A percentile compares a stretch with the other conserved stretches of the same genome.
Evolutionary conservation across 371 early-diverging fungal species (phyloP).

Genomic region (Basidiobolus meristosporus): DNA sequence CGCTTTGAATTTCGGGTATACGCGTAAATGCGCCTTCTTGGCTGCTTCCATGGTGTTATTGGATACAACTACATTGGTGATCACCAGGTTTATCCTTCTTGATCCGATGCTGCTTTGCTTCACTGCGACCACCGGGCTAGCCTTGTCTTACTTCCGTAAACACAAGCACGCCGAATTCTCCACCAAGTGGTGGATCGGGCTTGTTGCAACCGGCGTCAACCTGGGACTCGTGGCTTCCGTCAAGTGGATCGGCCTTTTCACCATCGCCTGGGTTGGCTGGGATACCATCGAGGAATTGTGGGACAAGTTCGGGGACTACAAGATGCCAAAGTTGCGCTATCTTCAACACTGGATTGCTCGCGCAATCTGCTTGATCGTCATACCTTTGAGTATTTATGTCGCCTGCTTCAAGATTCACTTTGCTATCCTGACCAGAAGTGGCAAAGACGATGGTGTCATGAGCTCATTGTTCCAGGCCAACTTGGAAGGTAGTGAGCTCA

Average conservation of each 20-base stretch:
- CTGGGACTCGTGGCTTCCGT: slow-evolving; percentile 87
- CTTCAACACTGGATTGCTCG: slow-evolving; percentile 62
- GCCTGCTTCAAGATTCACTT: slow-evolving; percentile 88
- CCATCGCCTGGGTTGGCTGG: slow-evolving; percentile 85
- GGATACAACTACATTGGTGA: slow-evolving; percentile 56
- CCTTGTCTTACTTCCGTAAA: slow-evolving; percentile 54
- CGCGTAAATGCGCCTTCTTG: slow-evolving; percentile 36
- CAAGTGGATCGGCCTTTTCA: slow-evolving; percentile 99
- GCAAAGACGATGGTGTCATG: slow-evolving; percentile 96
- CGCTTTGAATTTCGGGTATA: slow-evolving; percentile 54
- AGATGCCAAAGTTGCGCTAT: slow-evolving; percentile 44
- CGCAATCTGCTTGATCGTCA: slow-evolving; percentile 56
- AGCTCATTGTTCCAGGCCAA: slow-evolving; percentile 95
- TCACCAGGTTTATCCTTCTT: slow-evolving; percentile 90
- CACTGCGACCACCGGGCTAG: slow-evolving; percentile 65
- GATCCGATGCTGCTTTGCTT: slow-evolving; percentile 96
- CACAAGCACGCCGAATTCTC: slow-evolving; percentile 59
- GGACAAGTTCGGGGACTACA: slow-evolving; percentile 73
- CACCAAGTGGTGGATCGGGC: slow-evolving; percentile 70
- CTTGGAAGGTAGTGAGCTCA: slow-evolving; percentile 64
- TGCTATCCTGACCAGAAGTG: slow-evolving; percentile 63
- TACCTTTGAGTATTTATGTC: slow-evolving; percentile 82
- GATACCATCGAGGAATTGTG: slow-evolving; percentile 44
- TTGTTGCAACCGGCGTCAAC: slow-evolving; percentile 73
- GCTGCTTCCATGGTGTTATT: slow-evolving; percentile 45